These are phyloP conservation scores for Scenedesmus sp. DNA, from an alignment of 163 green algal species.

Conservation along the genomic window DNA sequence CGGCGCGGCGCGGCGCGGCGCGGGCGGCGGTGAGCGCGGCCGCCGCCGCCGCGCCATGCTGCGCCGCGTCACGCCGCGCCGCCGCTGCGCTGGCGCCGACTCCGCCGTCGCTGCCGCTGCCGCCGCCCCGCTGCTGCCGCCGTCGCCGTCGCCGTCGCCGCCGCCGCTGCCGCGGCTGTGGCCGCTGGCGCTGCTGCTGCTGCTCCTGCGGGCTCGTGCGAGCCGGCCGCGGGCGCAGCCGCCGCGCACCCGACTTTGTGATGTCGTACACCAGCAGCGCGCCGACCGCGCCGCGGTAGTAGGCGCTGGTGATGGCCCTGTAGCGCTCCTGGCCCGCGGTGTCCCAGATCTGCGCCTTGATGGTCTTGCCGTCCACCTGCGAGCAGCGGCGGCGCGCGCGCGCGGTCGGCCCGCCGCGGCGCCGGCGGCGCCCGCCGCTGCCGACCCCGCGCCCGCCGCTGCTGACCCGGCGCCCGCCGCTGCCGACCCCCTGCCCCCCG, in stretches of 20 bases:
- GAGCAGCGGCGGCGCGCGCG: background rate
- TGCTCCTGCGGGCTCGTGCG: background rate
- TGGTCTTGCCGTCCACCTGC: slow-evolving; percentile 98
- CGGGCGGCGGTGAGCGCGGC: background rate
- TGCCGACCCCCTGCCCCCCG: background rate
- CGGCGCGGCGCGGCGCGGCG: background rate
- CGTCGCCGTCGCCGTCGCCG: background rate
- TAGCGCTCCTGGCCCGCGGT: slow-evolving; percentile 97
- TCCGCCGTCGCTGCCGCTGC: background rate
- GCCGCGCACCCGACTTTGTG: slow-evolving; percentile 86
- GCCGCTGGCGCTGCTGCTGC: background rate
- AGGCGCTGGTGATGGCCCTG: slow-evolving; percentile 93
- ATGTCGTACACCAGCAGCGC: slow-evolving; percentile 99
- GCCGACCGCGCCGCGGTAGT: slow-evolving; percentile 98
- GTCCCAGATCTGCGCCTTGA: slow-evolving; percentile 99
- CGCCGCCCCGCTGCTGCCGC: too few relatives aligned
- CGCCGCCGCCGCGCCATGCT: background rate
- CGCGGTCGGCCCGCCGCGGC: background rate
- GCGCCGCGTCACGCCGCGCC: background rate
- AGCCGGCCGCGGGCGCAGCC: background rate
- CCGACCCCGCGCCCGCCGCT: too few relatives aligned
- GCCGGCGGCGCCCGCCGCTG: background rate
- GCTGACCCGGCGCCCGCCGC: too few relatives aligned
- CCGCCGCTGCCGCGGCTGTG: background rate
- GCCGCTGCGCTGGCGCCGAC: background rate